Evolutionary conservation across 1,284 basidiomycete genomes (phyloP).

Genomic region (Wolfiporia cocos): DNA sequence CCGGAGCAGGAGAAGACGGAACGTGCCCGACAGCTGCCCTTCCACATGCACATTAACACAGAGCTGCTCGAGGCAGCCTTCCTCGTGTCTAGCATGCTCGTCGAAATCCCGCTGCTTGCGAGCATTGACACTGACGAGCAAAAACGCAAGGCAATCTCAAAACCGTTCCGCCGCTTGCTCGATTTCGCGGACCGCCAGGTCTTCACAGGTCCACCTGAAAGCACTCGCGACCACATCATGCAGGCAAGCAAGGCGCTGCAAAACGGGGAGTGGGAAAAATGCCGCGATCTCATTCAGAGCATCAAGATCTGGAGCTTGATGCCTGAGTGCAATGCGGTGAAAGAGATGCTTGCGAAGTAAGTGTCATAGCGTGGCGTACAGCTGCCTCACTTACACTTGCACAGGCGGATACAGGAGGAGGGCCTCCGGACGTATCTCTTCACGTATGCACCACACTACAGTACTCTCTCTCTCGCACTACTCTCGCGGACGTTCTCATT

Average conservation of each 20-base stretch:
- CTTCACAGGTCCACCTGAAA: slow-evolving; percentile 98
- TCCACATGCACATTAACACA: slow-evolving; percentile 99
- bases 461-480: slow-evolving; percentile 82
- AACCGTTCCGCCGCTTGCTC: slow-evolving; percentile 91
- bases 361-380: too few relatives aligned
- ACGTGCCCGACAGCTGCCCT: slow-evolving; percentile 92
- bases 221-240: slow-evolving; percentile 98
- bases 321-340: slow-evolving; percentile 85
- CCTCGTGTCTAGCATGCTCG: slow-evolving; percentile 96
- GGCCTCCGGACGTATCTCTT: slow-evolving; percentile 96
- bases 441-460: slow-evolving; percentile 96
- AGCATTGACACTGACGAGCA: slow-evolving; percentile 93
- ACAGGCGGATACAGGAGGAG: slow-evolving; percentile 95
- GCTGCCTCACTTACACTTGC: too few relatives aligned
- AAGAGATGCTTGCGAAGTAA: slow-evolving; percentile 90
- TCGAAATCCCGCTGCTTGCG: slow-evolving; percentile 94
- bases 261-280: slow-evolving; percentile 96
- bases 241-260: slow-evolving; percentile 97
- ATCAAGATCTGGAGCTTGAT: slow-evolving; percentile 99
- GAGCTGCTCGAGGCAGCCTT: slow-evolving; percentile 97
- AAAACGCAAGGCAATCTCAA: slow-evolving; percentile 87
- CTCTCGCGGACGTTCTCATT: slow-evolving; percentile 88
- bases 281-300: slow-evolving; percentile 86
- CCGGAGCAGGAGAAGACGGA: slow-evolving; percentile 98
- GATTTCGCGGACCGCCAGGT: slow-evolving; percentile 98